Percentiles rank a stretch among this genome's conserved stretches.
Conservation (phyloP, 2,329 filamentous ascomycete genomes). For the Trichoderma polysporum region DNA sequence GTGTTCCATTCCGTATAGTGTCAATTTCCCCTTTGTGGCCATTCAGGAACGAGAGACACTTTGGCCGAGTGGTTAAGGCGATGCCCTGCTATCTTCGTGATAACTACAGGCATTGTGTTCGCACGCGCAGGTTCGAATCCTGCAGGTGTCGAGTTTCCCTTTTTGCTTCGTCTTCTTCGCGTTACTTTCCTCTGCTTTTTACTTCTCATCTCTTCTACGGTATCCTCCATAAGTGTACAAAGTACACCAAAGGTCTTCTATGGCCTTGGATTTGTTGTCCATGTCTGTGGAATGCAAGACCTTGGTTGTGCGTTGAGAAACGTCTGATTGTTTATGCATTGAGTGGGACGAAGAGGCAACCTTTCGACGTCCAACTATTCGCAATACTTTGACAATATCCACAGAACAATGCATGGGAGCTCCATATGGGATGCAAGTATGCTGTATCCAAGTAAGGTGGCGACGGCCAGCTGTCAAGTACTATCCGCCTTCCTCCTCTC, state of each 20-base stretch:
- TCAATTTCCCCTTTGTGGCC: background rate
- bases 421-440: background rate
- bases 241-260: background rate
- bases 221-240: background rate
- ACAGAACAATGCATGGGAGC: background rate
- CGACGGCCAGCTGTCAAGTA: background rate
- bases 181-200: background rate
- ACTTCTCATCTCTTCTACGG: background rate
- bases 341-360: background rate
- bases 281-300: too few relatives aligned
- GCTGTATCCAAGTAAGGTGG: background rate
- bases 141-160: slow-evolving; percentile 5
- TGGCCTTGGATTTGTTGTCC: too few relatives aligned
- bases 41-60: background rate
- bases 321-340: background rate
- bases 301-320: background rate
- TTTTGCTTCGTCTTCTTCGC: slow-evolving; percentile 1
- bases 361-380: background rate
- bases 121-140: slow-evolving; percentile 20
- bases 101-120: slow-evolving; percentile 19
- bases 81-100: slow-evolving; percentile 15
- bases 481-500: background rate
- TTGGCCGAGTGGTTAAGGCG: slow-evolving; percentile 20
- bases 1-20: background rate
- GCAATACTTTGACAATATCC: background rate